Percentiles rank a stretch among this genome's conserved stretches.
Evolutionary conservation across 352 stramenopile species (phyloP).

Genomic region (Lagenidium giganteum): DNA sequence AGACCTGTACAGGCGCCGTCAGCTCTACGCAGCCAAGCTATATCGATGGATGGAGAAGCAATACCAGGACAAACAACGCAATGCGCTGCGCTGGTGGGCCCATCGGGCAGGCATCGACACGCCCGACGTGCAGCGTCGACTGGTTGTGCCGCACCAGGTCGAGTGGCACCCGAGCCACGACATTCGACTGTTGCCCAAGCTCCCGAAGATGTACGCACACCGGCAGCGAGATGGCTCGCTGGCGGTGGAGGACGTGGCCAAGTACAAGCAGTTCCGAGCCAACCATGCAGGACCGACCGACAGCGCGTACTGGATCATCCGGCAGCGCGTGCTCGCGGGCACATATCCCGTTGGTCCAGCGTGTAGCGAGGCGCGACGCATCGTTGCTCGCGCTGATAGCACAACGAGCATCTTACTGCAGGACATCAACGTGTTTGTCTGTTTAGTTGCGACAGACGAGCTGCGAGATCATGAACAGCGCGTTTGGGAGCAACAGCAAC

Average conservation of each 20-base stretch:
- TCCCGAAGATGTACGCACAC: slow-evolving; percentile 27
- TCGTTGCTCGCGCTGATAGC: slow-evolving; percentile 37
- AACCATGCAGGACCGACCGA: slow-evolving; percentile 49
- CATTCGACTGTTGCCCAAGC: slow-evolving; percentile 36
- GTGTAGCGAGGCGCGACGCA: slow-evolving; percentile 29
- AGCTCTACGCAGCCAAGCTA: slow-evolving; percentile 29
- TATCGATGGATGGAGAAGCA: slow-evolving; percentile 26
- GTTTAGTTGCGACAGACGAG: slow-evolving; percentile 31
- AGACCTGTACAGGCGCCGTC: slow-evolving; percentile 28
- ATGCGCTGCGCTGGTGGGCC: slow-evolving; percentile 20
- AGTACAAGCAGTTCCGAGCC: slow-evolving; percentile 48
- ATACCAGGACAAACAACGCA: slow-evolving; percentile 16
- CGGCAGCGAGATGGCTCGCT: slow-evolving; percentile 26
- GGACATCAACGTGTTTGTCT: slow-evolving; percentile 54
- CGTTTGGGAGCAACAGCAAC: too few species aligned
- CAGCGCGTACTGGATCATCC: slow-evolving; percentile 57
- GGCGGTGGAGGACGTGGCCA: slow-evolving; percentile 36
- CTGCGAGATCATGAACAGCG: slow-evolving; percentile 8
- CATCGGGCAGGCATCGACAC: too few species aligned
- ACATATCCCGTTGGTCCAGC: slow-evolving; percentile 35
- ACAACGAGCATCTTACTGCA: slow-evolving; percentile 50
- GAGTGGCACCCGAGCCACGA: slow-evolving; percentile 61
- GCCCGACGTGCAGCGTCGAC: too few species aligned
- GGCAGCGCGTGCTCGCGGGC: slow-evolving; percentile 34
- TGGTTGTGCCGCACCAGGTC: too few species aligned